A percentile compares a stretch with the other conserved stretches of the same genome.
phyloP scores from a whole-genome alignment of 1,284 basidiomycete species.

The Apiotrichum veenhuisii region DNA sequence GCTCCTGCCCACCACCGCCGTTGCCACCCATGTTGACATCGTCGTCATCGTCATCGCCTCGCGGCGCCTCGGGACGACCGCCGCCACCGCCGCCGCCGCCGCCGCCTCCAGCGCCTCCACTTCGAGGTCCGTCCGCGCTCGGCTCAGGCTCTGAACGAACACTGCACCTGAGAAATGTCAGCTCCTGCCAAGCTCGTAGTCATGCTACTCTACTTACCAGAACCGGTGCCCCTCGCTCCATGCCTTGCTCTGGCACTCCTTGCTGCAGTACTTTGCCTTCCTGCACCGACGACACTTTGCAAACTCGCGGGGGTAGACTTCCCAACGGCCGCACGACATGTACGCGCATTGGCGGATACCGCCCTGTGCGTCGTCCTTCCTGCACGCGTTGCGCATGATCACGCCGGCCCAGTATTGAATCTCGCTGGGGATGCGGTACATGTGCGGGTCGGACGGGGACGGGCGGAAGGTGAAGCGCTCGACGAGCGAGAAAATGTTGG shows the following conservation, averaged over 20 bases:
- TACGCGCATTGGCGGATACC: conserved; percentile 98
- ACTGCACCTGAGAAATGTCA: conserved; percentile 25
- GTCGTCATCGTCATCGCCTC: conserved; percentile 12
- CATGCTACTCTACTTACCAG: conserved; percentile 44
- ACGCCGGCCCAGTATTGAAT: conserved; percentile 99
- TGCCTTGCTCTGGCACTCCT: conserved; percentile 93
- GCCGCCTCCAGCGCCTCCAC: conserved; percentile 1
- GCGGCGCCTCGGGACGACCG: conserved; percentile 5
- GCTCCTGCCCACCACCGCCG: neutral
- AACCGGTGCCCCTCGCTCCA: conserved; percentile 95
- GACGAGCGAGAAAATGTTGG: conserved; percentile 92
- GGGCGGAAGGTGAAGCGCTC: conserved; percentile 94
- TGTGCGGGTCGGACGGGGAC: conserved; percentile 69
- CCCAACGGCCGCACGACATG: conserved; percentile 96
- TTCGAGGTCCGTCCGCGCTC: conserved; percentile 7
- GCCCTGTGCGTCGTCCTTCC: conserved; percentile 88
- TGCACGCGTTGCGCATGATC: conserved; percentile 97
- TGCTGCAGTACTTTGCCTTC: conserved; percentile 98
- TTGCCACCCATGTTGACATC: conserved; percentile 17
- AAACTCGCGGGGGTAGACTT: conserved; percentile 87
- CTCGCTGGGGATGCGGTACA: conserved; percentile 74
- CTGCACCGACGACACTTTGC: conserved; percentile 93
- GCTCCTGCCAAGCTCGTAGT: neutral
- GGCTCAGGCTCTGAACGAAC: conserved; percentile 31
- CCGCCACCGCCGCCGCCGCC: conserved; percentile 15